Base-by-base conservation (phyloP, 208 protist species). In the Acanthamoeba healyi region DNA sequence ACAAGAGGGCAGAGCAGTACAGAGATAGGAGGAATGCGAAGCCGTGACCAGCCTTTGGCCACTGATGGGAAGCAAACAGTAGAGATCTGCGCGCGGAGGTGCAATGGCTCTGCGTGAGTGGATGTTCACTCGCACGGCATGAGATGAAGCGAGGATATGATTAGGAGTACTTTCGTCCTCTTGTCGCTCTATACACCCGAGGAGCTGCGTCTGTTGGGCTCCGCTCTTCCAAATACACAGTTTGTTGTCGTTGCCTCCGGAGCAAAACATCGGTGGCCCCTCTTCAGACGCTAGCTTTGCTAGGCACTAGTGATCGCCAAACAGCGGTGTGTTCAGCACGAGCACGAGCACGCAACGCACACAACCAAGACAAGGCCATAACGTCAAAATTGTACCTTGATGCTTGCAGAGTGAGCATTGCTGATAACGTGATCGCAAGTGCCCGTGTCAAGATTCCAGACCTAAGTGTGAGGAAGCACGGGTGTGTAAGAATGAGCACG, bases 101-200 rank as follows among this genome's bases (percentile, higher is more conserved):
- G 22, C 3, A 89, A n/a, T 63, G 36, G 4, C 7, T 42, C 1
- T 19, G 24, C 5, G 24, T 29, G 1, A 67, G 29, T 67, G 61
- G 19, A 58, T n/a, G 54, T 9, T 15, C 54, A 10, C 44, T 4
- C 22, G 14, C 2, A 26, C 15, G 34, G 51, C 19, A 91, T 0
- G 34, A 36, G 38, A 15, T 14, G n/a, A 38, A n/a, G 84, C 22
- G 79, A 90, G 51, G 7, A 51, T n/a, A n/a, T n/a, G n/a, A n/a
- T n/a, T n/a, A n/a, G n/a, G 29, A 17, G 46, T 77, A 93, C 87
- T 93, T 74, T 93, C 87, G 29, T 93, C 87, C 38, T 93, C 87
- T 46, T 93, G 56, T 40, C 87, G 87, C 56, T 77, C 87, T 77
- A 93, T 93, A 4, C 15, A 58, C 2, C 56, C 87, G 12, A 82